Evolutionary conservation across 2,329 filamentous ascomycete species (phyloP).

Genomic region (Lachnellula cervina): DNA sequence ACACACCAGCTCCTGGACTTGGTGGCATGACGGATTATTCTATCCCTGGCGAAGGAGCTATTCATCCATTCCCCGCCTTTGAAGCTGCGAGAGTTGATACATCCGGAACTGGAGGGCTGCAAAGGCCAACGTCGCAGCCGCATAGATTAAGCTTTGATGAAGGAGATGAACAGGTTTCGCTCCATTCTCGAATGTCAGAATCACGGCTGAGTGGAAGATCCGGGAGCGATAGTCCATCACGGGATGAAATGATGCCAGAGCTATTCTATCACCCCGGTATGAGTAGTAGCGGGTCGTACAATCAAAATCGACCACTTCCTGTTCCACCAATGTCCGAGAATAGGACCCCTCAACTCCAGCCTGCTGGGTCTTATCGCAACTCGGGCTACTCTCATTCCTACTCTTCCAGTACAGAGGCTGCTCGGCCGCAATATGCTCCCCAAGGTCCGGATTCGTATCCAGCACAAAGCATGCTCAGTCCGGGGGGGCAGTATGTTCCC

Average conservation of each 20-base stretch:
- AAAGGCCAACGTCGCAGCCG: conserved; percentile 66
- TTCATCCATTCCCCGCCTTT: conserved; percentile 53
- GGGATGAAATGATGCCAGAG: conserved; percentile 77
- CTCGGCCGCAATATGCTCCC: conserved; percentile 20
- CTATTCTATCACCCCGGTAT: conserved; percentile 92
- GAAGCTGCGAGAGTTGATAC: conserved; percentile 61
- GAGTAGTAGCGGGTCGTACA: conserved; percentile 53
- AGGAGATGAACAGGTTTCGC: conserved; percentile 69
- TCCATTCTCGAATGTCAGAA: conserved; percentile 51
- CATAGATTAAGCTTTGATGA: conserved; percentile 86
- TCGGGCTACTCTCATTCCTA: conserved; percentile 44
- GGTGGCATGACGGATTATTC: conserved; percentile 34
- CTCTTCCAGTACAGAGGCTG: conserved; percentile 43
- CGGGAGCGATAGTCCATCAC: conserved; percentile 59
- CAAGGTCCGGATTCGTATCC: conserved; percentile 28
- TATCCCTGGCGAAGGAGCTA: conserved; percentile 45
- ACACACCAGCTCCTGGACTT: conserved; percentile 23
- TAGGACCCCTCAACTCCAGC: conserved; percentile 42
- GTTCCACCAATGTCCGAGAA: conserved; percentile 48
- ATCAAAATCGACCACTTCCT: conserved; percentile 56
- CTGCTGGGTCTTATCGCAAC: conserved; percentile 57
- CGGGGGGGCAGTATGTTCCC: conserved; percentile 44
- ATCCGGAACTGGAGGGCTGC: conserved; percentile 82
- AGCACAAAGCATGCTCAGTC: conserved; percentile 40
- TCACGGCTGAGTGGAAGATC: conserved; percentile 37